Percentiles rank a stretch among this genome's conserved stretches.
Evolutionary conservation across 2,329 filamentous ascomycete genomes (phyloP).

Genomic region (Cytospora mali): DNA sequence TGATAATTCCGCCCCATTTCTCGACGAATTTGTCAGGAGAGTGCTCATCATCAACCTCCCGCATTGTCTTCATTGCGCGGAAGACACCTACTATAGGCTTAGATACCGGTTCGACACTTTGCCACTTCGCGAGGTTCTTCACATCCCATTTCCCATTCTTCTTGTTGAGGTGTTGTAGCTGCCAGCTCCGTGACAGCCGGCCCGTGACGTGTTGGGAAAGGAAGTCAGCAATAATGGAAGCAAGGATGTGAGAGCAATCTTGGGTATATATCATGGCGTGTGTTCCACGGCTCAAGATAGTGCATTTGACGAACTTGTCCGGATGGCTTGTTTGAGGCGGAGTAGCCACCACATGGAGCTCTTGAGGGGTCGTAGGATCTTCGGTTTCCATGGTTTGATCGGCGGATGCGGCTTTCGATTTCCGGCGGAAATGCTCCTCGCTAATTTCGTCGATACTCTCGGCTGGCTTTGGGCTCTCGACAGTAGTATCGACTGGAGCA

Average conservation of each 20-base stretch:
- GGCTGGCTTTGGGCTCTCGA: constrained; percentile 32
- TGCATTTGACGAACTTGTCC: constrained; percentile 63
- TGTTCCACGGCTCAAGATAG: constrained; percentile 73
- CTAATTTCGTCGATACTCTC: constrained; percentile 43
- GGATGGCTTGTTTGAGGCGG: constrained; percentile 54
- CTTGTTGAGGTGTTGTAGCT: constrained; percentile 83
- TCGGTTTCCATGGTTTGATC: constrained; percentile 44
- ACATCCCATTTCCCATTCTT: constrained; percentile 93
- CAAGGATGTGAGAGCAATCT: constrained; percentile 71
- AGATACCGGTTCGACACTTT: constrained; percentile 76
- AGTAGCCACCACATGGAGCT: constrained; percentile 43
- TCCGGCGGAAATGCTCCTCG: constrained; percentile 41
- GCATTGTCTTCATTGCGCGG: constrained; percentile 88
- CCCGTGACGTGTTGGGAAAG: constrained; percentile 73
- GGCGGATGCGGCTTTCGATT: constrained; percentile 26
- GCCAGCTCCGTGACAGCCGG: constrained; percentile 83
- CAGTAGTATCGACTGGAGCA: constrained; percentile 47
- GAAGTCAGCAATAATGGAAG: constrained; percentile 83
- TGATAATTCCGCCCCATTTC: constrained; percentile 67
- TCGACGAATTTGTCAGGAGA: constrained; percentile 72
- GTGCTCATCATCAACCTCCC: constrained; percentile 84
- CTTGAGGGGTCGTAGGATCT: constrained; percentile 51
- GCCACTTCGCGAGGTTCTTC: constrained; percentile 93
- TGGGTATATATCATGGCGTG: constrained; percentile 86
- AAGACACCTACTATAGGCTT: constrained; percentile 78